Evolutionary conservation across 805 yeast species (phyloP).

Genomic region (Kregervanrija delftensis): DNA sequence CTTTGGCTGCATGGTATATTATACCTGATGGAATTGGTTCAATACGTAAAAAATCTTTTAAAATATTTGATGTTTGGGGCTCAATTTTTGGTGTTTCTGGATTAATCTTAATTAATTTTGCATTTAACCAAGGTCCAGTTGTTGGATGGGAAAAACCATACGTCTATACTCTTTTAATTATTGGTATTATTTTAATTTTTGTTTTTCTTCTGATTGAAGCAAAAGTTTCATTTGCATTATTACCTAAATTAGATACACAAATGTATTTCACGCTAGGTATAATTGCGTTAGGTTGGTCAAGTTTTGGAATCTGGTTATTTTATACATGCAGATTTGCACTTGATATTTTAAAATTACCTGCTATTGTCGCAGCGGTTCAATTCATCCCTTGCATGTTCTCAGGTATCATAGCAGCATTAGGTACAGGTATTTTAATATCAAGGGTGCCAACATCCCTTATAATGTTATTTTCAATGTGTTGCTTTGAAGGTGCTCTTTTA

Average conservation of each 20-base stretch:
- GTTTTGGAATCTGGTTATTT: conserved; percentile 69
- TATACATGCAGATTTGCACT: conserved; percentile 49
- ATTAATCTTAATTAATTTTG: conserved; percentile 55
- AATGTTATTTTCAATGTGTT: conserved; percentile 42
- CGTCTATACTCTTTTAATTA: conserved; percentile 46
- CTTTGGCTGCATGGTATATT: conserved; percentile 27
- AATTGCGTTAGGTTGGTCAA: conserved; percentile 66
- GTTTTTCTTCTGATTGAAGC: conserved; percentile 45
- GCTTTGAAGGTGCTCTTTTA: conserved; percentile 48
- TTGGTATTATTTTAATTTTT: conserved; percentile 38
- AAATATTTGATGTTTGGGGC: conserved; percentile 46
- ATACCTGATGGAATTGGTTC: conserved; percentile 31
- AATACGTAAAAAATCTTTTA: conserved; percentile 2
- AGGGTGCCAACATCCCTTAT: conserved; percentile 43
- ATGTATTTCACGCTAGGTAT: conserved; percentile 43
- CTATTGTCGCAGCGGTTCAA: conserved; percentile 42
- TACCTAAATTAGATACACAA: conserved; percentile 35
- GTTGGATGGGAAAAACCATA: conserved; percentile 62
- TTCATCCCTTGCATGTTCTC: conserved; percentile 39
- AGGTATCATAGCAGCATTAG: conserved; percentile 50
- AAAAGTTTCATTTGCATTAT: conserved; percentile 25
- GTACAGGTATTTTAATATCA: conserved; percentile 42
- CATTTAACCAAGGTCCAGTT: conserved; percentile 71
- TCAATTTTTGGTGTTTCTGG: conserved; percentile 51
- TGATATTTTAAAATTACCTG: conserved; percentile 41